Base-by-base conservation (phyloP, 768 basidiomycete species). In the Podaxis sp. region DNA sequence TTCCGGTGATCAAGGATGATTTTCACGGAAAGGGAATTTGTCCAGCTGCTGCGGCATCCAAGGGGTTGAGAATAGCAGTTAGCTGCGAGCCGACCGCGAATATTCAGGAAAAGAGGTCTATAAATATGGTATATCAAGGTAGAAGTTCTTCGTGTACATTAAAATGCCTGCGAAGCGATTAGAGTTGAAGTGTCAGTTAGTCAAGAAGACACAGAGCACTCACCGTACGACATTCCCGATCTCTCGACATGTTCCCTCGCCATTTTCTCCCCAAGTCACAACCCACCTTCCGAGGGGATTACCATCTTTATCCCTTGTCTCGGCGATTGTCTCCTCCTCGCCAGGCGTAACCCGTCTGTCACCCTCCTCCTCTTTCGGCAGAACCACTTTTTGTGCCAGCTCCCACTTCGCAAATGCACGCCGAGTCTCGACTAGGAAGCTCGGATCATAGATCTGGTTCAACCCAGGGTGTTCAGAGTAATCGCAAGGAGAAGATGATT, bases 381-480 rank as follows among this genome's bases (percentile, higher is more conserved):
- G 74, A 54, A 79, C 72, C 33, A 92, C 76, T 24, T 68, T 75
- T 47, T 77, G 72, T 24, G 88, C 85, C 25, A 94, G 82, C 70
- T 91, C 88, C 91, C 91, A 94, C 64, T 85, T 91, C 12, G 92
- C 90, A 66, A 93, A 88, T 1, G 88, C 84, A 37, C 91, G 81
- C 61, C 73, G 76, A 0, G 88, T 86, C 54, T 85, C 85, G 6
- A 87, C 80, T 53, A 93, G 70, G 71, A 93, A 91, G 29, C 80
- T 81, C 2, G 87, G 81, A 65, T 93, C 91, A 67, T 91, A 93
- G 17, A 89, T 77, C 83, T 84, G 7, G 38, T 25, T 33, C 27
- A 2, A 52, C 27, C 15, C 11, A 33, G 49, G 36, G 27, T 24
- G 25, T 41, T n/a, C 11, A 24, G 40, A n/a, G 12, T 25, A 57